Evolutionary conservation across 169 alveolate species (phyloP).

Genomic region (Plasmodium vinckei): DNA sequence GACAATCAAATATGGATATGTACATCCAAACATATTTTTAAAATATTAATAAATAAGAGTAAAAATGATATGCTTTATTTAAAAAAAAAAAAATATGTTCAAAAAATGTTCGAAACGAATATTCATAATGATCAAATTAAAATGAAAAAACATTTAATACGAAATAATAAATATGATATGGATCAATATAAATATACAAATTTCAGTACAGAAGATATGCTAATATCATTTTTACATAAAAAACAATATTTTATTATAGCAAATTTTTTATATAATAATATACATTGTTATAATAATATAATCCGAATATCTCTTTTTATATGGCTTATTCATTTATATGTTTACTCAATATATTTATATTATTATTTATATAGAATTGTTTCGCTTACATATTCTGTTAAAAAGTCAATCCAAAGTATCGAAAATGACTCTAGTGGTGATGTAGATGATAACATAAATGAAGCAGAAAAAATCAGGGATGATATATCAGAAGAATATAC

Average conservation of each 20-base stretch:
- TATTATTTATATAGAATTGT: slow-evolving; percentile 17
- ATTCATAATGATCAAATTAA: slow-evolving; percentile 18
- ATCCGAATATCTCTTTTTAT: slow-evolving; percentile 44
- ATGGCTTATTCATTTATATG: slow-evolving; percentile 70
- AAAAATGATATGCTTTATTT: slow-evolving; percentile 15
- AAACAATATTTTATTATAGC: slow-evolving; percentile 59
- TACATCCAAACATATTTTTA: slow-evolving; percentile 74
- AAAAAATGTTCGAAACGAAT: slow-evolving; percentile 21
- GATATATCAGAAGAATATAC: slow-evolving; percentile 1
- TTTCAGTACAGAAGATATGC: slow-evolving; percentile 43
- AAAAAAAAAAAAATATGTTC: slow-evolving; percentile 23
- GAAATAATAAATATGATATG: slow-evolving; percentile 66
- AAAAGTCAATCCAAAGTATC: neutral
- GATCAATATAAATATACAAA: slow-evolving; percentile 63
- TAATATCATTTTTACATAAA: slow-evolving; percentile 72
- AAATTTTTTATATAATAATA: slow-evolving; percentile 43
- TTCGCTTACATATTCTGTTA: neutral
- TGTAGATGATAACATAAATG: neutral
- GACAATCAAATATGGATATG: slow-evolving; percentile 74
- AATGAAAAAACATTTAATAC: slow-evolving; percentile 46
- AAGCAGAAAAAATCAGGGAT: neutral
- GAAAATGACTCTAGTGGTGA: neutral
- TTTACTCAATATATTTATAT: slow-evolving; percentile 56
- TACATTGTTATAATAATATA: slow-evolving; percentile 43
- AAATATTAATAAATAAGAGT: slow-evolving; percentile 44